These are phyloP conservation scores for Pyrus betulifolia DNA, from an alignment of 306 rosid species.

Conservation along the genomic window DNA sequence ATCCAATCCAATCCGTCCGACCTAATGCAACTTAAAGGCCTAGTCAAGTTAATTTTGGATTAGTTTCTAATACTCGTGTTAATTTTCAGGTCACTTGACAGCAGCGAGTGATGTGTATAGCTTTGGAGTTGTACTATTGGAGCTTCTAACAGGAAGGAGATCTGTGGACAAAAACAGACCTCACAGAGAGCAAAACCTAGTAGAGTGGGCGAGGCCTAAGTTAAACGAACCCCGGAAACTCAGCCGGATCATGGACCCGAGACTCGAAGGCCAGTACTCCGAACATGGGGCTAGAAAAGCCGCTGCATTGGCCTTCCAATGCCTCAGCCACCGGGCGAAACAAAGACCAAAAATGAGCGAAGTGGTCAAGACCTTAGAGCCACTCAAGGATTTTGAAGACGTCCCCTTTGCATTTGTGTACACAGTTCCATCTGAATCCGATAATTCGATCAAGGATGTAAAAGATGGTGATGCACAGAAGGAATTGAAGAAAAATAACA, in stretches of 20 bases:
- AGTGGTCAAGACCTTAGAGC: conserved; percentile 63
- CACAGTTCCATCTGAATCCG: conserved; percentile 33
- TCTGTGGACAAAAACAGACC: conserved; percentile 73
- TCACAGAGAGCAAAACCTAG: conserved; percentile 62
- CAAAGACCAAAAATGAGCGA: conserved; percentile 63
- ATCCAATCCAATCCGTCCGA: background rate
- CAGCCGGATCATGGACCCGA: conserved; percentile 64
- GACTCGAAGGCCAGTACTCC: conserved; percentile 74
- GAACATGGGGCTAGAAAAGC: conserved; percentile 76
- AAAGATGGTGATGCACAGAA: conserved; percentile 22
- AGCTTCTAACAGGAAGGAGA: conserved; percentile 68
- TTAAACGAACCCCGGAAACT: conserved; percentile 53
- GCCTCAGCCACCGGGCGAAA: conserved; percentile 83
- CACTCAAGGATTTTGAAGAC: conserved; percentile 69
- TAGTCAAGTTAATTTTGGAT: background rate
- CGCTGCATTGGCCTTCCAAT: conserved; percentile 82
- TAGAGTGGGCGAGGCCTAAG: conserved; percentile 78
- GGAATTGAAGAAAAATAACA: conserved; percentile 28
- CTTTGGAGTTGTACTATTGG: conserved; percentile 79
- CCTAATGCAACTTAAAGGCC: background rate
- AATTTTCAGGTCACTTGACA: conserved; percentile 67
- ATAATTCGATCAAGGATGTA: background rate
- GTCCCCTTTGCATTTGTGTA: conserved; percentile 70
- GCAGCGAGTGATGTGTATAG: conserved; percentile 94
- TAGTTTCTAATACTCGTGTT: background rate